A percentile compares a stretch with the other conserved stretches of the same genome.
phyloP scores from a whole-genome alignment of 108 stramenopile genomes.

The Conticribra weissflogii region DNA sequence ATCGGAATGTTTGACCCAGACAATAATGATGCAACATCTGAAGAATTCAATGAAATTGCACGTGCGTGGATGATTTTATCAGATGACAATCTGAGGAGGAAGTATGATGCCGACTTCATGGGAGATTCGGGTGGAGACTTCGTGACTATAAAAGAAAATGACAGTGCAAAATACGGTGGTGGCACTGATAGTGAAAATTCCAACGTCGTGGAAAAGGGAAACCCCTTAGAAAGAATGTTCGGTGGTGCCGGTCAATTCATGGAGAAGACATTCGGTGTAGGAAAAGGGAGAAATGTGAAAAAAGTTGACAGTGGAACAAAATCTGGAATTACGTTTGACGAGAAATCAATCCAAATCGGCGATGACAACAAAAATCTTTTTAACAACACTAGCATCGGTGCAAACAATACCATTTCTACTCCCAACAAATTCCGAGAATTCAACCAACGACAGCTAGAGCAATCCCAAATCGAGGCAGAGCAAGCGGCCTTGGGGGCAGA shows the following conservation, averaged over 20 bases:
- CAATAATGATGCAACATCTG: background rate
- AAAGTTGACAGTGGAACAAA: background rate
- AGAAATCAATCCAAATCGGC: background rate
- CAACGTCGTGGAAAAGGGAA: background rate
- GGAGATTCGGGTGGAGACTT: too few species aligned
- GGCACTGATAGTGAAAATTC: background rate
- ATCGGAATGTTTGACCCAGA: too few species aligned
- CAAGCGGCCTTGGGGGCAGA: slow-evolving; percentile 18
- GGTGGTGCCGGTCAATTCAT: background rate
- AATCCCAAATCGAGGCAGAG: background rate
- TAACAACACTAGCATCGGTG: background rate
- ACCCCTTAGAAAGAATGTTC: background rate
- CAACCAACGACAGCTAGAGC: too few species aligned
- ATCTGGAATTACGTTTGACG: background rate
- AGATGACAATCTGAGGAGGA: slow-evolving; percentile 25
- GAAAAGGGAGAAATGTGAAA: background rate
- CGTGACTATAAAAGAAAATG: too few species aligned
- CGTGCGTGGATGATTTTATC: slow-evolving; percentile 46
- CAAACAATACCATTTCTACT: background rate
- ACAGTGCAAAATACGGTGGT: background rate
- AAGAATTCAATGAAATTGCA: slow-evolving; percentile 38
- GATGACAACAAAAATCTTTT: background rate
- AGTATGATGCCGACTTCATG: slow-evolving; percentile 28
- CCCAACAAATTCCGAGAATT: background rate
- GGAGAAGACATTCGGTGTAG: background rate